Conservation (phyloP, 2,329 filamentous ascomycete species). For the Onygenales sp. region DNA sequence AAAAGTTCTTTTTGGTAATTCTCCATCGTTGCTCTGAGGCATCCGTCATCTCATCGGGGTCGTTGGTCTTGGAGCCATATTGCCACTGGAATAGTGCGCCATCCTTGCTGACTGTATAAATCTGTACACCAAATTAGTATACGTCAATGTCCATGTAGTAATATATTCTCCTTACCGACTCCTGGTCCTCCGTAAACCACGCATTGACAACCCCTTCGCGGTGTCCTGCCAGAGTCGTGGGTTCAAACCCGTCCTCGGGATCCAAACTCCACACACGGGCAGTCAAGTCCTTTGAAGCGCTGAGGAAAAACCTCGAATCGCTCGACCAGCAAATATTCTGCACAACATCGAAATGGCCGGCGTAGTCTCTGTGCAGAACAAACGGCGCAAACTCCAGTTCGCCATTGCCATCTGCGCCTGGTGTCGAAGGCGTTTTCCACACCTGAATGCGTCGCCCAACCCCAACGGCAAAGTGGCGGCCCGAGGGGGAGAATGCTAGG, state of each 20-base stretch:
- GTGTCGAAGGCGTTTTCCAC: conserved; percentile 90
- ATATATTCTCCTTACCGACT: conserved; percentile 44
- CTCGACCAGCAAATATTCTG: conserved; percentile 87
- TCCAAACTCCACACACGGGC: conserved; percentile 91
- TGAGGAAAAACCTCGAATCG: conserved; percentile 92
- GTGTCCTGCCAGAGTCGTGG: conserved; percentile 84
- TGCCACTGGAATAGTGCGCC: conserved; percentile 94
- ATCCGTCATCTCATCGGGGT: conserved; percentile 51
- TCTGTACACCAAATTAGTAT: conserved; percentile 29
- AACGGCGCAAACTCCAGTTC: conserved; percentile 94
- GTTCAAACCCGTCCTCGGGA: conserved; percentile 75
- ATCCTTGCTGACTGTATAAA: conserved; percentile 94
- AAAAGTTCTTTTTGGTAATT: conserved; percentile 84
- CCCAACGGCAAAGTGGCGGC: conserved; percentile 80
- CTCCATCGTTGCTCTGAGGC: conserved; percentile 73
- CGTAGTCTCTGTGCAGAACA: conserved; percentile 74
- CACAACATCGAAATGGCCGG: conserved; percentile 80
- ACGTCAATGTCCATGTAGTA: background rate
- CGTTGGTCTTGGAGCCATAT: conserved; percentile 57
- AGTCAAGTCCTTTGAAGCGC: conserved; percentile 82
- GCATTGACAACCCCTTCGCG: conserved; percentile 83
- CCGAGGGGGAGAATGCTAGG: conserved; percentile 83
- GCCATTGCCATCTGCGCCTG: conserved; percentile 66
- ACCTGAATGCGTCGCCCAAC: conserved; percentile 83
- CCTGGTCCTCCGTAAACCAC: conserved; percentile 94